These are phyloP conservation scores for Wickerhamomyces ciferrii DNA, from an alignment of 805 yeast genomes.

Conservation along the genomic window DNA sequence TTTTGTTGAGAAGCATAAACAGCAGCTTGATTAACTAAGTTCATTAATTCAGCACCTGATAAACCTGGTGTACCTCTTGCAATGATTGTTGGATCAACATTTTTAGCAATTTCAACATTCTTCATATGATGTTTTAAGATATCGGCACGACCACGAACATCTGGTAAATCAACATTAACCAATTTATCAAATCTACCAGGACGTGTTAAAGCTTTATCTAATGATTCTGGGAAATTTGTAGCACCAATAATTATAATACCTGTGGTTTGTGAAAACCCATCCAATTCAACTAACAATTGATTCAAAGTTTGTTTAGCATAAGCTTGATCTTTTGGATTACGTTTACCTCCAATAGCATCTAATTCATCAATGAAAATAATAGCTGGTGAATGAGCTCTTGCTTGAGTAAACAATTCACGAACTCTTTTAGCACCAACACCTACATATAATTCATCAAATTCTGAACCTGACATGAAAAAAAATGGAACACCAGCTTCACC, in stretches of 20 bases:
- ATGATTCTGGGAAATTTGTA: constrained; percentile 94
- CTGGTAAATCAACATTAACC: constrained; percentile 93
- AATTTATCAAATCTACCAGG: constrained; percentile 98
- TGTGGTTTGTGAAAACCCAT: constrained; percentile 87
- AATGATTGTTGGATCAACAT: constrained; percentile 82
- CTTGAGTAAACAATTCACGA: constrained; percentile 88
- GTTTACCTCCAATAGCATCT: constrained; percentile 97
- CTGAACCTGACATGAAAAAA: constrained; percentile 97
- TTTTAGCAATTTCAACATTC: constrained; percentile 78
- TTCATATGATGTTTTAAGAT: constrained; percentile 88
- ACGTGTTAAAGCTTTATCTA: constrained; percentile 95
- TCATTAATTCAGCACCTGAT: constrained; percentile 97
- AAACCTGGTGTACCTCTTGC: constrained; percentile 98
- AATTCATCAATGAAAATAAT: constrained; percentile 95
- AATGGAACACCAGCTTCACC: constrained; percentile 99
- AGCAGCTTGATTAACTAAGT: constrained; percentile 96
- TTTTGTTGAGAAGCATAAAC: constrained; percentile 91
- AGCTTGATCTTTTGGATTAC: constrained; percentile 97
- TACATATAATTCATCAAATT: constrained; percentile 95
- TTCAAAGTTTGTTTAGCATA: constrained; percentile 96
- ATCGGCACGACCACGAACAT: constrained; percentile 94
- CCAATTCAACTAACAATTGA: constrained; percentile 92
- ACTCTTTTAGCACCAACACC: constrained; percentile 99
- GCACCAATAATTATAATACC: constrained; percentile 98
- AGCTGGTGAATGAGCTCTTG: constrained; percentile 94